Evolutionary conservation across 345 rosid species (phyloP), one percentile per base, ranked within the genome.

Genomic region (Populus pruinosa): DNA sequence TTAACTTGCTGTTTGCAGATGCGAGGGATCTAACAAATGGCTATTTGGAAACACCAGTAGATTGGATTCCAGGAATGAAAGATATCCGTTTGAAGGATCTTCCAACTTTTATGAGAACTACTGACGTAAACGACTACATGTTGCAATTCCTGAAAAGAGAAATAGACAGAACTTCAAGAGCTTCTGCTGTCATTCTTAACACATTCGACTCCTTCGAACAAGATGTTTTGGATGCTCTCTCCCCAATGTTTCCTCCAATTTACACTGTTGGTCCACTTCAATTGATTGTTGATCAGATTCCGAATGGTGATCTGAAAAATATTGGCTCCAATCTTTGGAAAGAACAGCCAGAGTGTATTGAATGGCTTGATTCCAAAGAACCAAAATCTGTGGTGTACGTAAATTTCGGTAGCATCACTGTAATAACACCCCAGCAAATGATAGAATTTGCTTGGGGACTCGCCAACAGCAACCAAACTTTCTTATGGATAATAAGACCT

Each of bases 1-100:
- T 44, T 44, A 44, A 13, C 16, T 44, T 44, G 39, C 1, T 31
- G 0, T 25, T 31, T 33, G 47, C 76, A 86, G 86, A 82, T 82
- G 80, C 77, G 21, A 82, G 79, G 55, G 72, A 76, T 69, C 38
- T 86, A 39, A 69, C 79, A 2, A 84, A 84, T 36, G 87, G 84
- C 31, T 69, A 80, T 25, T 39, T 87, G 33, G 85, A 87, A 50
- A 74, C 79, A 2, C 18, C 33, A 2, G 75, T 85, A 55, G 86
- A 85, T 75, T 87, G 88, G 88, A 82, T 87, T 72, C 87, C 90
- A 1, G 67, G 76, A 1, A 79, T 85, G 87, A 78, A 67, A 16
- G 71, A 79, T 35, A 75, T 85, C 11, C 75, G 78, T 2, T 36
- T 85, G 29, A 87, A 44, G 71, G 85, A 87, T 73, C 74, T 87